Percentiles rank a stretch among this genome's conserved stretches.
Conservation (phyloP, 2,329 filamentous ascomycete genomes). For the Aureobasidium sp. region DNA sequence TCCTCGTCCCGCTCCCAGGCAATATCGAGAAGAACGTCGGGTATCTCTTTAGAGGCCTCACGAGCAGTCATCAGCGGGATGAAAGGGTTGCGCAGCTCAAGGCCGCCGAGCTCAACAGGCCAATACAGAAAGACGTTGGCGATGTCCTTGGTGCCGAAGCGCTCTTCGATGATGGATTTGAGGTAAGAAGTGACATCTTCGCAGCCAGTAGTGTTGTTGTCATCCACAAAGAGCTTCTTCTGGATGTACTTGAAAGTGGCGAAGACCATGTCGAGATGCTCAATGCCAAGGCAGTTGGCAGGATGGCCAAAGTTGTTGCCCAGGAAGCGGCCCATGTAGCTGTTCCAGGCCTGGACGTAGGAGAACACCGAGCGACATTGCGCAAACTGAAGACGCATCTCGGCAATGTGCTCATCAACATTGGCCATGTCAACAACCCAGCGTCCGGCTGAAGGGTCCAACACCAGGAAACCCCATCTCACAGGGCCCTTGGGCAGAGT, state of each 20-base stretch:
- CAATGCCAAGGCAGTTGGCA: conserved; percentile 46
- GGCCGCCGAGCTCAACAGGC: conserved; percentile 45
- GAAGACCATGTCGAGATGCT: conserved; percentile 49
- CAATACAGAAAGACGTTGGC: conserved; percentile 49
- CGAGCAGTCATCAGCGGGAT: conserved; percentile 43
- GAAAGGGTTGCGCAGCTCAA: conserved; percentile 46
- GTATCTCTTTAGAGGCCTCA: conserved; percentile 37
- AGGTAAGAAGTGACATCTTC: conserved; percentile 27
- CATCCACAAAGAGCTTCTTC: conserved; percentile 36
- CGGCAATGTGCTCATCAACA: conserved; percentile 53
- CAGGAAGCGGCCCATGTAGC: conserved; percentile 48
- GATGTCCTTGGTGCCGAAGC: conserved; percentile 44
- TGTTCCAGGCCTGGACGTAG: conserved; percentile 53
- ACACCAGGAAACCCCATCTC: conserved; percentile 53
- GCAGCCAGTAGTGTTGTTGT: conserved; percentile 19
- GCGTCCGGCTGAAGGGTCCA: conserved; percentile 46
- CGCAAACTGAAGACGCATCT: conserved; percentile 52
- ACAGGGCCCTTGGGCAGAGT: conserved; percentile 48
- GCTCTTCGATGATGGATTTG: conserved; percentile 44
- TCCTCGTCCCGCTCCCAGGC: conserved; percentile 31
- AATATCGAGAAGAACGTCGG: conserved; percentile 13
- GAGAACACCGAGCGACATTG: conserved; percentile 50
- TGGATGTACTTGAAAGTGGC: conserved; percentile 45
- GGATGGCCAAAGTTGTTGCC: conserved; percentile 47
- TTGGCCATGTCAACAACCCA: conserved; percentile 55